Conservation (phyloP, 225 moss, liverwort and hornwort genomes). For the Physcomitrellopsis africana region DNA sequence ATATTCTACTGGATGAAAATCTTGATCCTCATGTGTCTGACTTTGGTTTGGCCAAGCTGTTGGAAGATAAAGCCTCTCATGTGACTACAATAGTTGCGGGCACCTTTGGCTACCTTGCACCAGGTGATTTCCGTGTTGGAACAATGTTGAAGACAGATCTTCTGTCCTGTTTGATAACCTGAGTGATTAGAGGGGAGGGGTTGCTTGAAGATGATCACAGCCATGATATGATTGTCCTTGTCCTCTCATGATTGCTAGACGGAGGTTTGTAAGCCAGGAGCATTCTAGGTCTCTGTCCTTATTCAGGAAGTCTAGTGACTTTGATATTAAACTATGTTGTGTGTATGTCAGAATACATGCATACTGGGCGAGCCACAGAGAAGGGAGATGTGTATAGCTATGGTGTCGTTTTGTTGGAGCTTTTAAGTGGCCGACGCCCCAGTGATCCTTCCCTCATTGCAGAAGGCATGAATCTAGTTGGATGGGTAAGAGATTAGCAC, state of each 20-base stretch:
- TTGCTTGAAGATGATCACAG: background rate
- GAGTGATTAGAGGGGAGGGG: background rate
- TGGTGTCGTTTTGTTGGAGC: slow-evolving; percentile 76
- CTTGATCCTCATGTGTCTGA: slow-evolving; percentile 74
- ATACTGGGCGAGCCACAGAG: slow-evolving; percentile 72
- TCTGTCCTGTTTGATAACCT: background rate
- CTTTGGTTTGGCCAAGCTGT: slow-evolving; percentile 76
- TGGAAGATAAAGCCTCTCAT: slow-evolving; percentile 65
- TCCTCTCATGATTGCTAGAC: slow-evolving; percentile 4
- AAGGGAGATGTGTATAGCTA: slow-evolving; percentile 81
- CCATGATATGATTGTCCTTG: background rate
- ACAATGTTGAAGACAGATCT: background rate
- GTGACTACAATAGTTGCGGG: slow-evolving; percentile 78
- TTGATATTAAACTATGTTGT: background rate
- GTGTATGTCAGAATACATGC: slow-evolving; percentile 62
- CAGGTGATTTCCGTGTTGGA: slow-evolving; percentile 39
- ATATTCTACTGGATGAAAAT: slow-evolving; percentile 70
- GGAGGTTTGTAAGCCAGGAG: background rate
- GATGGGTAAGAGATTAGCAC: slow-evolving; percentile 56
- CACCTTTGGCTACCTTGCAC: slow-evolving; percentile 80
- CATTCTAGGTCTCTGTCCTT: background rate
- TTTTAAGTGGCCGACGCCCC: slow-evolving; percentile 69
- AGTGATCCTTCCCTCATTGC: slow-evolving; percentile 64
- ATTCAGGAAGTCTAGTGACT: background rate
- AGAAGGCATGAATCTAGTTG: slow-evolving; percentile 69